Evolutionary conservation across 179 eudicot species (phyloP).

Genomic region (Beta lomatogona): DNA sequence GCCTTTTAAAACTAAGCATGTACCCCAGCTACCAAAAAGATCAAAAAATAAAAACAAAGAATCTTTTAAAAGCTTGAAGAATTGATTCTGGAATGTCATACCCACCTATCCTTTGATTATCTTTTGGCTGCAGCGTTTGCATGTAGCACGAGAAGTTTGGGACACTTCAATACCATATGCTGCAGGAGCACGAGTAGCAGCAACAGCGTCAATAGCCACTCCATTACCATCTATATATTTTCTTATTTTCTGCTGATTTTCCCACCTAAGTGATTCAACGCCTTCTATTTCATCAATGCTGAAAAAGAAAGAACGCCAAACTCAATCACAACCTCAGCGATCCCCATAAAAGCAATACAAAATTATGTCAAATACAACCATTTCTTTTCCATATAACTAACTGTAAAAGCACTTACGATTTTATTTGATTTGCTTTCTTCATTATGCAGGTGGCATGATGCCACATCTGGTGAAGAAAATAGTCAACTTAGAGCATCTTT

Average conservation of each 20-base stretch:
- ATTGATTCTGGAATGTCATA: slow-evolving; percentile 2
- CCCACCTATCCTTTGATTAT: slow-evolving; percentile 84
- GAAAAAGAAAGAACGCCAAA: slow-evolving; percentile 17
- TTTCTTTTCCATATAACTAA: background rate
- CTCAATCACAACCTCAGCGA: slow-evolving; percentile 19
- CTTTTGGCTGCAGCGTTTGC: slow-evolving; percentile 79
- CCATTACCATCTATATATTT: slow-evolving; percentile 63
- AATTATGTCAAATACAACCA: background rate
- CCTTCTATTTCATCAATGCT: slow-evolving; percentile 89
- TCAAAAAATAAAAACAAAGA: background rate
- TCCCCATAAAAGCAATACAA: background rate
- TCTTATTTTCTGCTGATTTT: slow-evolving; percentile 89
- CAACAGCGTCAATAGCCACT: slow-evolving; percentile 29
- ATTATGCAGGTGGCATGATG: slow-evolving; percentile 82
- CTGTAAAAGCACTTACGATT: slow-evolving; percentile 52
- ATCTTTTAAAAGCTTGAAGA: background rate
- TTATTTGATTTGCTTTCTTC: slow-evolving; percentile 90
- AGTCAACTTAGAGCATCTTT: slow-evolving; percentile 15
- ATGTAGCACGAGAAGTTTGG: slow-evolving; percentile 77
- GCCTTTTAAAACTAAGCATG: too few species aligned
- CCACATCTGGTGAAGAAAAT: slow-evolving; percentile 79
- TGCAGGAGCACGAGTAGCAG: slow-evolving; percentile 36
- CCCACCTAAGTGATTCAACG: slow-evolving; percentile 85
- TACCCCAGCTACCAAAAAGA: background rate
- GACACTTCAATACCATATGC: slow-evolving; percentile 74